A percentile compares a stretch with the other conserved stretches of the same genome.
Conservation (phyloP, 768 basidiomycete species). For the Leucogyrophana mollusca region DNA sequence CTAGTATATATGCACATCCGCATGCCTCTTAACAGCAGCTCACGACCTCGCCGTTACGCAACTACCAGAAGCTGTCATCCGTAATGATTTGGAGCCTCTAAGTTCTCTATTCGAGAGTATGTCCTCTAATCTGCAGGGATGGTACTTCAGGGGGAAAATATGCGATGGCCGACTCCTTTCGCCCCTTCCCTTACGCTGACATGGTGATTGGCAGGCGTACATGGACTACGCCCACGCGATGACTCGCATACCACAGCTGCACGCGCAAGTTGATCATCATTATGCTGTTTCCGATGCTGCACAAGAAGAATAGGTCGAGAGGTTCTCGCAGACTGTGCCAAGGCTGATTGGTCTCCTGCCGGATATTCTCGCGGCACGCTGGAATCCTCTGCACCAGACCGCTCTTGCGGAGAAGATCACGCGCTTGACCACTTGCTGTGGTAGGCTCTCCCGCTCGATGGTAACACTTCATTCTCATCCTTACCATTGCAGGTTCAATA, state of each 20-base stretch:
- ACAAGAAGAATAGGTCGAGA: slow-evolving; percentile 56
- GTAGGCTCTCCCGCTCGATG: slow-evolving; percentile 33
- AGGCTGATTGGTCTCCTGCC: slow-evolving; percentile 68
- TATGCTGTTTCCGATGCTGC: slow-evolving; percentile 43
- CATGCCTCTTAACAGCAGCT: slow-evolving; percentile 68
- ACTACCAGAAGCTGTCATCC: slow-evolving; percentile 82
- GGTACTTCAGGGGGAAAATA: slow-evolving; percentile 86
- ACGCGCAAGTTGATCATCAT: slow-evolving; percentile 34
- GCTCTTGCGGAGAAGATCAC: slow-evolving; percentile 74
- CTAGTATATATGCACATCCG: slow-evolving; percentile 59
- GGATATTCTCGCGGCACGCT: slow-evolving; percentile 56
- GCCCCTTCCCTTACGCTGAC: too few species aligned
- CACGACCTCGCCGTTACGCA: slow-evolving; percentile 85
- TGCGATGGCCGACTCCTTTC: slow-evolving; percentile 8
- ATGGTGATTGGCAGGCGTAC: slow-evolving; percentile 46
- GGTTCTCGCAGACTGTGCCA: slow-evolving; percentile 56
- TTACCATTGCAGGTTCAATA: slow-evolving; percentile 19
- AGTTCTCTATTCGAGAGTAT: slow-evolving; percentile 69
- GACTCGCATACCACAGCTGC: slow-evolving; percentile 56
- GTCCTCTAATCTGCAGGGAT: slow-evolving; percentile 58
- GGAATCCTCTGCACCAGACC: slow-evolving; percentile 64
- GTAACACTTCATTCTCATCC: slow-evolving; percentile 3
- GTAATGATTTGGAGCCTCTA: slow-evolving; percentile 54
- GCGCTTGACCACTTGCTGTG: slow-evolving; percentile 58
- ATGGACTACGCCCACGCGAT: slow-evolving; percentile 71